Evolutionary conservation across 805 yeast species (phyloP), one percentile per base, ranked within the genome.

Genomic region (Wickerhamomyces queroliae): DNA sequence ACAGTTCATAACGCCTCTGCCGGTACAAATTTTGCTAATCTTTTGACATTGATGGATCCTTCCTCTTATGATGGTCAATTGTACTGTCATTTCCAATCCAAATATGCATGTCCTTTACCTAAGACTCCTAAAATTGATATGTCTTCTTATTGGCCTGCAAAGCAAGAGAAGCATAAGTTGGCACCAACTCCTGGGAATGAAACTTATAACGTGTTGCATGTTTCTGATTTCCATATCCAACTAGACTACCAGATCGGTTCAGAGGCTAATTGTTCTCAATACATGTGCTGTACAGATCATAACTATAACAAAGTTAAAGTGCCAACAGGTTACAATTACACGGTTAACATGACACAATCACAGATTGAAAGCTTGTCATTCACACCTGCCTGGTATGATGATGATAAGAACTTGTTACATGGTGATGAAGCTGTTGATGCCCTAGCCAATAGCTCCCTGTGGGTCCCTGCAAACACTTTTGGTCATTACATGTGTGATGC

Each of bases 401-500:
- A n/a, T n/a, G n/a, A n/a, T n/a, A n/a, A n/a, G n/a, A n/a, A n/a
- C n/a, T n/a, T n/a, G n/a, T n/a, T n/a, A n/a, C n/a, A n/a, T n/a
- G n/a, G n/a, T n/a, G n/a, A n/a, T n/a, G n/a, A n/a, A n/a, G n/a
- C n/a, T n/a, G 27, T 54, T 25, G 48, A 49, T 20, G 48, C 50
- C 7, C 51, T 49, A 40, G 34, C 30, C 24, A 47, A 59, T 38
- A 37, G 30, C 33, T 53, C 60, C 43, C 54, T 59, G 42, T 63
- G 59, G 56, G 50, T 59, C 2, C 82, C 82, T 7, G 84, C 83
- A 4, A 66, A 74, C 7, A 62, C 74, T 27, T 79, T 69, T 47
- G 88, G 87, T 15, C 63, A 67, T 40, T 80, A 79, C 56, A 46
- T 55, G 20, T 80, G 87, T 58, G 88, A 80, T 55, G 61, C 81